Evolutionary conservation across 1,284 basidiomycete species (phyloP).

Genomic region (Vanrija pseudolonga): DNA sequence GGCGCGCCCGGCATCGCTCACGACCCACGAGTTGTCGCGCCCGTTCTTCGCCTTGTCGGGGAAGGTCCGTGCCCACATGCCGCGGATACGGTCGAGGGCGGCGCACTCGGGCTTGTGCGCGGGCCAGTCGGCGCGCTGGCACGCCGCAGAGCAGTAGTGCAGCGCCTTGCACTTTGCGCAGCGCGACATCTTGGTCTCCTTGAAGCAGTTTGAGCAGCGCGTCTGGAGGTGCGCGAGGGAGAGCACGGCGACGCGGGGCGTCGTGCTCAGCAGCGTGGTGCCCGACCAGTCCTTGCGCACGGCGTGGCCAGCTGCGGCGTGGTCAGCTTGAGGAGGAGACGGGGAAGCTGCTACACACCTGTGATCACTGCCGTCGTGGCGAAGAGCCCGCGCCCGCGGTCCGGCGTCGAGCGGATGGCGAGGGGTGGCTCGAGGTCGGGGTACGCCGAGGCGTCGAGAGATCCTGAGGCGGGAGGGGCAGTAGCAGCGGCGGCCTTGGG

Average conservation of each 20-base stretch:
- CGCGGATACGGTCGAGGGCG: constrained; percentile 55
- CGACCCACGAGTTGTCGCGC: constrained; percentile 50
- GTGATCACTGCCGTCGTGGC: constrained; percentile 11
- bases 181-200: constrained; percentile 50
- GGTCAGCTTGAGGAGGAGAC: not conserved
- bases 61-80: constrained; percentile 18
- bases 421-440: constrained; percentile 18
- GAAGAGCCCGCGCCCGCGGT: constrained; percentile 36
- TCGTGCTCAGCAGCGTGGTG: constrained; percentile 55
- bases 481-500: no score
- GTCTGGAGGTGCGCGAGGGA: constrained; percentile 60
- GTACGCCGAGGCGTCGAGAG: not conserved
- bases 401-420: constrained; percentile 15
- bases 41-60: constrained; percentile 12
- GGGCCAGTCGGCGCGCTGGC: constrained; percentile 73
- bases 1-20: constrained; percentile 66
- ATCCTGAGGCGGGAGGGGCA: no score
- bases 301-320: constrained; percentile 52
- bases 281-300: no score
- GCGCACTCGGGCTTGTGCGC: constrained; percentile 72
- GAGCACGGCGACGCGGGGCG: constrained; percentile 63
- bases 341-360: constrained; percentile 16
- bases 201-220: constrained; percentile 53
- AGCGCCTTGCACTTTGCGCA: constrained; percentile 67
- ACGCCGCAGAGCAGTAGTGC: constrained; percentile 67